Evolutionary conservation across 208 protist species (phyloP).

Genomic region (Trypanosoma scelopori): DNA sequence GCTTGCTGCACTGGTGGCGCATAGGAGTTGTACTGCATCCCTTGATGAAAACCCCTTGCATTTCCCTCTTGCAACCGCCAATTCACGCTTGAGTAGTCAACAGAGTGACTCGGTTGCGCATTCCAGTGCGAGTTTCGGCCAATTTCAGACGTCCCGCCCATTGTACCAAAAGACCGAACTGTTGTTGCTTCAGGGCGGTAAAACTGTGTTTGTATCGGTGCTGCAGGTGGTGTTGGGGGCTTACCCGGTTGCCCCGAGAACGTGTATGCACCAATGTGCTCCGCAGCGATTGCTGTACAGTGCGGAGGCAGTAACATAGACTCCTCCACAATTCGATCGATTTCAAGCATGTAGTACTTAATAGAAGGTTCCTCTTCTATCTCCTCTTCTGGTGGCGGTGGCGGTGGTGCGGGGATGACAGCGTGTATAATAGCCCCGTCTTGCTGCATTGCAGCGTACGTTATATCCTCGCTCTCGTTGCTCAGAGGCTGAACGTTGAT

Average conservation of each 20-base stretch:
- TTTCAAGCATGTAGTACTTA: slow-evolving; percentile 65
- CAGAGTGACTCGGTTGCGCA: slow-evolving; percentile 11
- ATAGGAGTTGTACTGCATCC: slow-evolving; percentile 61
- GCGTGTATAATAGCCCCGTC: slow-evolving; percentile 28
- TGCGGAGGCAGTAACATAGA: slow-evolving; percentile 40
- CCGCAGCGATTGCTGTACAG: slow-evolving; percentile 30
- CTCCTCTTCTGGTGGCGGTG: slow-evolving; percentile 24
- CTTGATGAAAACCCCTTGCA: slow-evolving; percentile 29
- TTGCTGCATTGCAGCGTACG: slow-evolving; percentile 33
- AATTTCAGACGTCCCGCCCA: slow-evolving; percentile 13
- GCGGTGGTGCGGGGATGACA: slow-evolving; percentile 6
- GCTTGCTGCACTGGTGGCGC: slow-evolving; percentile 21
- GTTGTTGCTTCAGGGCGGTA: slow-evolving; percentile 47
- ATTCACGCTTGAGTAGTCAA: slow-evolving; percentile 38
- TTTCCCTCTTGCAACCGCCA: slow-evolving; percentile 26
- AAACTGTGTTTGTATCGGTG: slow-evolving; percentile 35
- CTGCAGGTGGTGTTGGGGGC: slow-evolving; percentile 30
- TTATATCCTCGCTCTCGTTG: slow-evolving; percentile 19
- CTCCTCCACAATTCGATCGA: slow-evolving; percentile 53
- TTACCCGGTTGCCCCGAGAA: slow-evolving; percentile 65
- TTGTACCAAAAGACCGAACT: slow-evolving; percentile 14
- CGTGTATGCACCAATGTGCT: slow-evolving; percentile 31
- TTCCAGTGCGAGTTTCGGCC: slow-evolving; percentile 21
- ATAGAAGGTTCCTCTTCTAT: slow-evolving; percentile 26
- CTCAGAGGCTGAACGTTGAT: slow-evolving; percentile 2